These are phyloP conservation scores for Blastocystis sp. DNA, from an alignment of 352 stramenopile genomes.

Conservation along the genomic window DNA sequence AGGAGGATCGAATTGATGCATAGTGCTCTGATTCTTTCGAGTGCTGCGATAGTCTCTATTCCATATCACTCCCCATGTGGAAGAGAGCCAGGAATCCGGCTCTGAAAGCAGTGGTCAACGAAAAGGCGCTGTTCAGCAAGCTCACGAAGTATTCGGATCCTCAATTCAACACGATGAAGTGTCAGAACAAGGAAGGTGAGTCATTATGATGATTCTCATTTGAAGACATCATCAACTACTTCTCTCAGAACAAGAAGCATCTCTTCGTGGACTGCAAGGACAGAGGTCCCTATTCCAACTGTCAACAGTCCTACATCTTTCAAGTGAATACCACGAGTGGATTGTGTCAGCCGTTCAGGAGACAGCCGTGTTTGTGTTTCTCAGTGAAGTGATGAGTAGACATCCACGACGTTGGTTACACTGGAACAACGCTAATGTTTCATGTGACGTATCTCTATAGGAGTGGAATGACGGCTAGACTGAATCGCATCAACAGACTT, in stretches of 20 bases:
- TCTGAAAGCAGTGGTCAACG: neutral
- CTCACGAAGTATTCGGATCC: neutral
- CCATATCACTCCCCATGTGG: neutral
- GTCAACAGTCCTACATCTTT: neutral
- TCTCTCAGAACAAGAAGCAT: neutral
- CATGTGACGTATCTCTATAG: neutral
- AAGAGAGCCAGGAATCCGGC: neutral
- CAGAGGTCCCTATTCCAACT: neutral
- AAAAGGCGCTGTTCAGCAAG: neutral
- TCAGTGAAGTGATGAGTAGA: neutral
- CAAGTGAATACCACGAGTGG: neutral
- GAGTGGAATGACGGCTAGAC: neutral
- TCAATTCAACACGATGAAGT: neutral
- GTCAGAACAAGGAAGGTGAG: neutral
- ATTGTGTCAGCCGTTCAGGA: neutral
- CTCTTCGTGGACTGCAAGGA: neutral
- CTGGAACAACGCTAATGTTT: neutral
- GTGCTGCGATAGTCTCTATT: neutral
- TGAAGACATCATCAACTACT: neutral
- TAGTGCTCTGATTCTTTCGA: neutral
- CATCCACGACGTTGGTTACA: neutral
- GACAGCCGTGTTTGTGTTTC: neutral
- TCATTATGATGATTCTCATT: neutral
- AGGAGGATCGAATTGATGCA: too few relatives aligned
- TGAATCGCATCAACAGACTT: neutral